These are phyloP conservation scores for Xylaria sp. DNA, from an alignment of 2,329 filamentous ascomycete species.

Conservation along the genomic window DNA sequence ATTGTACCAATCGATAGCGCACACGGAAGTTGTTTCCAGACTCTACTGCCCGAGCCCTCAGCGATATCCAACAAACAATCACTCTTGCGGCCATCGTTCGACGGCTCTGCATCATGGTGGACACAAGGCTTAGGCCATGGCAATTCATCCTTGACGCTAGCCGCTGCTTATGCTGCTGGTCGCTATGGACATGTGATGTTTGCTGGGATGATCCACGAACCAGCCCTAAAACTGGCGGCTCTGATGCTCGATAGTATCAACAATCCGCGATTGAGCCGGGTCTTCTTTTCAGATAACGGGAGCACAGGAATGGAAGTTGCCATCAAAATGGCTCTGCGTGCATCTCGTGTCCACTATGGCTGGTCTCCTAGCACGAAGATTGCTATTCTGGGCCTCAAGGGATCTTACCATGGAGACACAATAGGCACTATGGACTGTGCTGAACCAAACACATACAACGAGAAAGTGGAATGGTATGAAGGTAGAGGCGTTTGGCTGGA, in stretches of 20 bases:
- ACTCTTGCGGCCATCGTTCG: conserved; percentile 70
- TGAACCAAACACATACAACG: conserved; percentile 77
- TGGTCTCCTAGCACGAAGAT: conserved; percentile 66
- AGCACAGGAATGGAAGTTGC: conserved; percentile 85
- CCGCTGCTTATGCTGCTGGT: conserved; percentile 80
- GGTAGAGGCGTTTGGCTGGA: conserved; percentile 83
- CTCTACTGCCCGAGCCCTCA: conserved; percentile 37
- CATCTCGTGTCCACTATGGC: conserved; percentile 68
- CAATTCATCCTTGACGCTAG: conserved; percentile 72
- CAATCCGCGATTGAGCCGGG: conserved; percentile 70
- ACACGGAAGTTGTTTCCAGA: conserved; percentile 78
- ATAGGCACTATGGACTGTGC: conserved; percentile 88
- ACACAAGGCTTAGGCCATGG: conserved; percentile 86
- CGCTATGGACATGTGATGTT: conserved; percentile 92
- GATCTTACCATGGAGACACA: conserved; percentile 86
- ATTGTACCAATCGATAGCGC: conserved; percentile 83
- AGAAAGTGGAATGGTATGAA: conserved; percentile 85
- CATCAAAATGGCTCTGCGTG: conserved; percentile 82
- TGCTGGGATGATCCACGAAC: conserved; percentile 77
- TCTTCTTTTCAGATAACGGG: conserved; percentile 85
- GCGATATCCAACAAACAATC: conserved; percentile 23
- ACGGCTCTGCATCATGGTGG: conserved; percentile 90
- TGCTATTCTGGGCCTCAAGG: conserved; percentile 74
- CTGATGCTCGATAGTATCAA: conserved; percentile 62
- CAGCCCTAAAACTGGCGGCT: conserved; percentile 72